phyloP scores from a whole-genome alignment of 148 eudicot genomes.

The Cornus florida region DNA sequence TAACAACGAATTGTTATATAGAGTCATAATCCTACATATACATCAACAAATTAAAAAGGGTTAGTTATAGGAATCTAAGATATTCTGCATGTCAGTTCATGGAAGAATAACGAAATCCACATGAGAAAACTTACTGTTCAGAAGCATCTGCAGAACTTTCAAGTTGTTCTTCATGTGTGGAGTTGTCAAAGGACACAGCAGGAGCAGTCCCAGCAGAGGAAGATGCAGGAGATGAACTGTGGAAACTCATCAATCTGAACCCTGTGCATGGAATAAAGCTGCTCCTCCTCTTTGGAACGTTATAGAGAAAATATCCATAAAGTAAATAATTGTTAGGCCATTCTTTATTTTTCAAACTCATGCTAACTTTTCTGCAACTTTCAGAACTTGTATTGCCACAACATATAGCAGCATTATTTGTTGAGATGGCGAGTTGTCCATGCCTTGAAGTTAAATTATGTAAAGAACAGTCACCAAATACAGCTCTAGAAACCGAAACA shows the following conservation, averaged over 20 bases:
- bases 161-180: constrained; percentile 34
- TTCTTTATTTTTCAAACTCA: constrained; percentile 56
- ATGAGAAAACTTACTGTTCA: constrained; percentile 46
- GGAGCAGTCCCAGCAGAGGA: constrained; percentile 46
- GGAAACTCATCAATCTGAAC: constrained; percentile 40
- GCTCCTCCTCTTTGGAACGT: constrained; percentile 43
- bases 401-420: constrained; percentile 27
- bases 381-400: constrained; percentile 32
- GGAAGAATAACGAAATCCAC: neutral
- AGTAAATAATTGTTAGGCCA: constrained; percentile 34
- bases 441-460: constrained; percentile 33
- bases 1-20: neutral
- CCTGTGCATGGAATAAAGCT: constrained; percentile 25
- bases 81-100: neutral
- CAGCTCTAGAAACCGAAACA: constrained; percentile 41
- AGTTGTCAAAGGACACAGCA: constrained; percentile 49
- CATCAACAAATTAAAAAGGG: neutral
- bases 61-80: neutral
- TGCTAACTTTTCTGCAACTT: constrained; percentile 39
- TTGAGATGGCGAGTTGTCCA: constrained; percentile 26
- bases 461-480: constrained; percentile 33
- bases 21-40: neutral
- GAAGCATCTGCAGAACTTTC: constrained; percentile 45
- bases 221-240: constrained; percentile 42
- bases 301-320: constrained; percentile 52